Evolutionary conservation across 2,329 filamentous ascomycete genomes (phyloP), one percentile per base, ranked within the genome.

Genomic region (Fusarium avenaceum): DNA sequence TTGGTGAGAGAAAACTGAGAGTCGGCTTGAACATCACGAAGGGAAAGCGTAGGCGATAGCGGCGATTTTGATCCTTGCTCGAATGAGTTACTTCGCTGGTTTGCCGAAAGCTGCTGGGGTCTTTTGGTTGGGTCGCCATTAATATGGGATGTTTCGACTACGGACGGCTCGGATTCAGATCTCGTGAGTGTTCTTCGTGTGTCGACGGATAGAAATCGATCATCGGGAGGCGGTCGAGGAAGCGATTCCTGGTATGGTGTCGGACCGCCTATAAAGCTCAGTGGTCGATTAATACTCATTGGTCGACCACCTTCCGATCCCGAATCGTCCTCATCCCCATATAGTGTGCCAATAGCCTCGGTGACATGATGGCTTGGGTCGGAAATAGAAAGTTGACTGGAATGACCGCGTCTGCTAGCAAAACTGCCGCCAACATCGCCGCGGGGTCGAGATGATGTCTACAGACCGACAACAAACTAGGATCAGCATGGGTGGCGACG

Each of bases 331-430:
- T 89, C 87, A 76, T 93, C 91, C 74, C 92, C 92, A 80, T 97
- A 97, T 80, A 97, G 87, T 74, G 94, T 94, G 52, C 93, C 93
- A 79, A 97, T 97, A 62, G 93, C 92, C 79, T 97, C 94, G 57
- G 94, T 97, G 77, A 97, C 93, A 87, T 97, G 94, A 81, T 97
- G 93, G 81, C 87, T 93, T 64, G 94, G 92, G 80, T 97, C 94
- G 79, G 92, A 96, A 78, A 97, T 89, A 57, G 87, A 89, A 50
- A 88, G 81, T 74, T 88, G 85, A 75, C 80, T 86, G 63, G 79
- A 79, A 78, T 88, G 86, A 70, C 86, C 86, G 75, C 86, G 86
- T 78, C 86, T 85, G 77, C 79, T 86, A 72, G 85, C 80, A 79
- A 88, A 87, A 78, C 82, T 87, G 75, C 81, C 82, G 77, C 85